A percentile compares a stretch with the other conserved stretches of the same genome.
These are phyloP conservation scores for Postia placenta DNA, from an alignment of 768 basidiomycete species.

Conservation along the genomic window DNA sequence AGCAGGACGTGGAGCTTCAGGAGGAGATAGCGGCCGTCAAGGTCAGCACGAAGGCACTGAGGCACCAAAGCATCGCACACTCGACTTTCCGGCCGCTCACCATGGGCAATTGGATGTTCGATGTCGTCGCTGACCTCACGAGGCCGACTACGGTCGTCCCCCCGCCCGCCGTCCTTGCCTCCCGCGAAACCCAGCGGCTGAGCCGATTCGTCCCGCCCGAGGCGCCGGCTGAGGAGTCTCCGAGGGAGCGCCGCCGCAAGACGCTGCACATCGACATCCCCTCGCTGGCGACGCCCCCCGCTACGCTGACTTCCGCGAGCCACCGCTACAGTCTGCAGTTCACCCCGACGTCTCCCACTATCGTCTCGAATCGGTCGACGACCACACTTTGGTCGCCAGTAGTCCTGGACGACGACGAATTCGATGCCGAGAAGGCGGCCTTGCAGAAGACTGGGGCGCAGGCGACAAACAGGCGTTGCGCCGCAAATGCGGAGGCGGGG, in stretches of 20 bases:
- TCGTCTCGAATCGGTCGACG: slow-evolving; percentile 24
- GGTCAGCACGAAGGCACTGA: slow-evolving; percentile 22
- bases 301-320: slow-evolving; percentile 28
- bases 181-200: slow-evolving; percentile 20
- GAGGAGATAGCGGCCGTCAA: slow-evolving; percentile 20
- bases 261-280: slow-evolving; percentile 35
- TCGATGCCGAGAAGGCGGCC: slow-evolving; percentile 38
- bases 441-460: slow-evolving; percentile 20
- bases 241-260: slow-evolving; percentile 27
- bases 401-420: slow-evolving; percentile 33
- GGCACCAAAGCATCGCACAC: slow-evolving; percentile 38
- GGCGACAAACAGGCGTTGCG: slow-evolving; percentile 22
- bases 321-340: slow-evolving; percentile 59
- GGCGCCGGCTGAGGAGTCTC: slow-evolving; percentile 4
- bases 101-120: slow-evolving; percentile 81
- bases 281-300: slow-evolving; percentile 23
- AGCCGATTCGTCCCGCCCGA: slow-evolving; percentile 31
- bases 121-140: slow-evolving; percentile 65
- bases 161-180: slow-evolving; percentile 20
- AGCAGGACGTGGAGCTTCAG: slow-evolving; percentile 34
- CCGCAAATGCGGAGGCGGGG: slow-evolving; percentile 4
- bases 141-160: slow-evolving; percentile 21
- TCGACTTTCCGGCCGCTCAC: slow-evolving; percentile 48
- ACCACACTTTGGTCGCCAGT: slow-evolving; percentile 14
- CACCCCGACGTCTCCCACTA: slow-evolving; percentile 47